phyloP scores from a whole-genome alignment of 1,284 basidiomycete genomes.

The Ustilago sp. region DNA sequence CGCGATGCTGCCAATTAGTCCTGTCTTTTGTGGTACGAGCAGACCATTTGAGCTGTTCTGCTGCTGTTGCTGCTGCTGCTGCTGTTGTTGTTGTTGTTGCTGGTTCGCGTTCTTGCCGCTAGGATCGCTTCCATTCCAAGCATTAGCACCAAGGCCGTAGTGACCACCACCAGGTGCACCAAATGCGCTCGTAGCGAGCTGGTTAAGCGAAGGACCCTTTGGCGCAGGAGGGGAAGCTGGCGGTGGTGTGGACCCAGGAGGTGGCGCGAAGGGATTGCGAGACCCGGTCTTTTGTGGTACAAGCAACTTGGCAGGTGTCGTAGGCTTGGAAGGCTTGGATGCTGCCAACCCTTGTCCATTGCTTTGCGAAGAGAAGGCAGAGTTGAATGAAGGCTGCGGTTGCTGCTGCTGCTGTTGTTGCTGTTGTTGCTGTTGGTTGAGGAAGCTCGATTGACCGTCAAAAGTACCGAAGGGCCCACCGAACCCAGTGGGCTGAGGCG shows the following conservation, averaged over 20 bases:
- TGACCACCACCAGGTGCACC: slow-evolving; percentile 46
- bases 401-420: slow-evolving; percentile 18
- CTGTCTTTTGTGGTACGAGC: slow-evolving; percentile 65
- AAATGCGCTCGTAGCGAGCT: slow-evolving; percentile 76
- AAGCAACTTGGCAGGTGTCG: slow-evolving; percentile 73
- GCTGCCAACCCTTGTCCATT: slow-evolving; percentile 40
- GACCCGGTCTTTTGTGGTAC: slow-evolving; percentile 91
- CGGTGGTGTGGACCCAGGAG: slow-evolving; percentile 73
- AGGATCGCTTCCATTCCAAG: slow-evolving; percentile 52
- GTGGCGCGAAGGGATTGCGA: slow-evolving; percentile 91
- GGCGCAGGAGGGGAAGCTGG: slow-evolving; percentile 72
- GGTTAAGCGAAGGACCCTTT: slow-evolving; percentile 82
- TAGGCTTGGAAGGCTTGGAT: slow-evolving; percentile 69
- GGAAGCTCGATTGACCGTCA: slow-evolving; percentile 32
- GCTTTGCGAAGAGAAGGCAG: slow-evolving; percentile 72
- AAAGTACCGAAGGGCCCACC: slow-evolving; percentile 44
- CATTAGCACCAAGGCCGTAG: slow-evolving; percentile 57
- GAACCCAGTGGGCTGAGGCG: slow-evolving; percentile 61
- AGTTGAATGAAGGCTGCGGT: slow-evolving; percentile 72
- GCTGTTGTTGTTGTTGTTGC: slow-evolving; percentile 24
- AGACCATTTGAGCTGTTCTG: slow-evolving; percentile 21
- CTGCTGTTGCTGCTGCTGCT: slow-evolving; percentile 27
- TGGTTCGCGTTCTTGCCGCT: slow-evolving; percentile 18
- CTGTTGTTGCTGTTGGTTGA: slow-evolving; percentile 37
- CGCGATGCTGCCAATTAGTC: slow-evolving; percentile 69